Conservation (phyloP, 2,329 filamentous ascomycete species). For the Verticillium albo-atrum region DNA sequence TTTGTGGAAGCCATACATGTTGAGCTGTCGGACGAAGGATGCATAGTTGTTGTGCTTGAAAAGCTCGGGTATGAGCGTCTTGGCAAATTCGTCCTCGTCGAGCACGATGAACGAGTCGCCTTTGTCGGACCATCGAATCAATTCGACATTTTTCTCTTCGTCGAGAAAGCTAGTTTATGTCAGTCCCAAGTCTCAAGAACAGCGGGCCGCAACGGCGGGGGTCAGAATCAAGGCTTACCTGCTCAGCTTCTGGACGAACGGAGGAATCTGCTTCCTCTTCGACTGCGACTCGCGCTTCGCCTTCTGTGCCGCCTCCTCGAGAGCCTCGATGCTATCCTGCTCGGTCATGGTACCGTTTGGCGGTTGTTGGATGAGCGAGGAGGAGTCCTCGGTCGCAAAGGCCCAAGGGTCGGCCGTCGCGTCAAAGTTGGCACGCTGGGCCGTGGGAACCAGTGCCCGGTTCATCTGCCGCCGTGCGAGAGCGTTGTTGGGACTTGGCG, state of each 20-base stretch:
- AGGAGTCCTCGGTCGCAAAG: conserved; percentile 36
- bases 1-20: conserved; percentile 99
- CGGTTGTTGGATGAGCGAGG: conserved; percentile 26
- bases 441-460: conserved; percentile 43
- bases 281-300: conserved; percentile 84
- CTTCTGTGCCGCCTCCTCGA: conserved; percentile 74
- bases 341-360: conserved; percentile 33
- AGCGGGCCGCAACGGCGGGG: no score
- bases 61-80: conserved; percentile 90
- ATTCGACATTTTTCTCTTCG: conserved; percentile 84
- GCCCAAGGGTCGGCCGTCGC: conserved; percentile 34
- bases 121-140: conserved; percentile 96
- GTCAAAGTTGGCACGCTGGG: conserved; percentile 31
- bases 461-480: conserved; percentile 50
- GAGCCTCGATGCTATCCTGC: conserved; percentile 69
- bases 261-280: conserved; percentile 93
- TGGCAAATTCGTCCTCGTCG: conserved; percentile 97
- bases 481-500: conserved; percentile 27
- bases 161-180: conserved; percentile 71
- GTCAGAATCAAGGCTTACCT: conserved; percentile 55
- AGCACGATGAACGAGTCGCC: conserved; percentile 95
- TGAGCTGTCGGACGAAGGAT: conserved; percentile 90
- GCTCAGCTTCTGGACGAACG: conserved; percentile 96
- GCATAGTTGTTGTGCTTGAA: conserved; percentile 99
- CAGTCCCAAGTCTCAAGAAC: no score